Evolutionary conservation across 495 filamentous ascomycete species (phyloP).

Genomic region (Glarea lozoyensis): DNA sequence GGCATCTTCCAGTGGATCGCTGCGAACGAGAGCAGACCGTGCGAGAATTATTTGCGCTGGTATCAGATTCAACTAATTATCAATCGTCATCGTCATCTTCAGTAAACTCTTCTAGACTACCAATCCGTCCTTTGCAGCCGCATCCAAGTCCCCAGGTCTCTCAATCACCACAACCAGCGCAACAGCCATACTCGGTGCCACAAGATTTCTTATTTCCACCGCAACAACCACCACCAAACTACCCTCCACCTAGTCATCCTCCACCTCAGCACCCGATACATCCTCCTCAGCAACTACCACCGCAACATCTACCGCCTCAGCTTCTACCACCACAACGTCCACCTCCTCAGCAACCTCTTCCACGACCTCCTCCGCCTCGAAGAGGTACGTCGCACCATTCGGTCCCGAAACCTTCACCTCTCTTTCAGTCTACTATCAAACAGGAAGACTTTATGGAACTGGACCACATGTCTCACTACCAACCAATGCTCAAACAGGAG

Average conservation of each 20-base stretch:
- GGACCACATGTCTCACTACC: too few relatives aligned
- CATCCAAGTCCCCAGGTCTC: conserved; percentile 1
- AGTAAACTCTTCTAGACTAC: background rate
- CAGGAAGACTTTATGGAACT: too few relatives aligned
- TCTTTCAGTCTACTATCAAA: too few relatives aligned
- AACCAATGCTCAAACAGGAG: too few relatives aligned
- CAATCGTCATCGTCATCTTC: background rate
- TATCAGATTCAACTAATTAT: conserved; percentile 2
- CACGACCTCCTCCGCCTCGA: background rate
- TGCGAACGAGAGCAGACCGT: conserved; percentile 8
- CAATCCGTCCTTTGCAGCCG: conserved; percentile 5
- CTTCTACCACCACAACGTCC: background rate
- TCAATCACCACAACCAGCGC: background rate
- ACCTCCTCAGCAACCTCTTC: background rate
- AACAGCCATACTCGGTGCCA: background rate
- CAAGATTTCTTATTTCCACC: background rate
- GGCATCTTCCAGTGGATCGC: conserved; percentile 12
- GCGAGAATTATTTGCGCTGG: conserved; percentile 6
- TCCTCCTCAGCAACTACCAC: background rate
- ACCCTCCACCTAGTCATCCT: background rate
- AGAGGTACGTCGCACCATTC: too few relatives aligned
- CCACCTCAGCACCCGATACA: background rate
- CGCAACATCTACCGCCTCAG: background rate
- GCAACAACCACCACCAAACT: background rate
- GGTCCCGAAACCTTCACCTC: too few relatives aligned